phyloP scores from a whole-genome alignment of 257 asterid genomes.

The Primulina tabacum region DNA sequence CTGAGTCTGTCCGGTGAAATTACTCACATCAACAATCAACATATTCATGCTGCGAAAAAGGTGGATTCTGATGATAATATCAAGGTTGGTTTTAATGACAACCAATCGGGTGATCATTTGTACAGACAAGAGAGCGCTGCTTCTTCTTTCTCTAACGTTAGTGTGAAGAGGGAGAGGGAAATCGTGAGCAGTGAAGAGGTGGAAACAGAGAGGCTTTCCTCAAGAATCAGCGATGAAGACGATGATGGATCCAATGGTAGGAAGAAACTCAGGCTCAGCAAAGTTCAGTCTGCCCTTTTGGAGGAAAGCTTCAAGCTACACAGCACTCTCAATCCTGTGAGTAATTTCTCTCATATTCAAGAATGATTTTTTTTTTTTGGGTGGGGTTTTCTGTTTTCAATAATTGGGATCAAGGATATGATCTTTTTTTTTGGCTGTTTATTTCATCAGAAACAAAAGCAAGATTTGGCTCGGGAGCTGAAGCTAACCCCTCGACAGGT shows the following conservation, averaged over 20 bases:
- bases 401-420: not conserved
- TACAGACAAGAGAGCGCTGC: slow-evolving; percentile 33
- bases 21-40: not conserved
- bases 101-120: slow-evolving; percentile 29
- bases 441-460: slow-evolving; percentile 67
- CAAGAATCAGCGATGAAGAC: slow-evolving; percentile 47
- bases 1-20: slow-evolving; percentile 45
- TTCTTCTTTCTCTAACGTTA: slow-evolving; percentile 70
- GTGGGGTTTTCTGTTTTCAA: not conserved
- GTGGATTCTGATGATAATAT: slow-evolving; percentile 2
- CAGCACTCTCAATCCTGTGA: slow-evolving; percentile 64
- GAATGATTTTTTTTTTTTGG: not conserved
- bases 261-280: slow-evolving; percentile 53
- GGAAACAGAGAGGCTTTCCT: slow-evolving; percentile 50
- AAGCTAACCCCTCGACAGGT: slow-evolving; percentile 85
- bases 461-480: slow-evolving; percentile 59
- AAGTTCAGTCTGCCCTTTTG: slow-evolving; percentile 51
- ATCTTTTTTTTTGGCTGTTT: not conserved
- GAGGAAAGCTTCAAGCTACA: slow-evolving; percentile 58
- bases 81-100: slow-evolving; percentile 8
- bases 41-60: slow-evolving; percentile 10
- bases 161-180: slow-evolving; percentile 69
- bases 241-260: slow-evolving; percentile 44
- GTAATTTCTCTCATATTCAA: not conserved
- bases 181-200: slow-evolving; percentile 42